Evolutionary conservation across 768 basidiomycete genomes (phyloP), one percentile per base, ranked within the genome.

Genomic region (Ramaria sp.): DNA sequence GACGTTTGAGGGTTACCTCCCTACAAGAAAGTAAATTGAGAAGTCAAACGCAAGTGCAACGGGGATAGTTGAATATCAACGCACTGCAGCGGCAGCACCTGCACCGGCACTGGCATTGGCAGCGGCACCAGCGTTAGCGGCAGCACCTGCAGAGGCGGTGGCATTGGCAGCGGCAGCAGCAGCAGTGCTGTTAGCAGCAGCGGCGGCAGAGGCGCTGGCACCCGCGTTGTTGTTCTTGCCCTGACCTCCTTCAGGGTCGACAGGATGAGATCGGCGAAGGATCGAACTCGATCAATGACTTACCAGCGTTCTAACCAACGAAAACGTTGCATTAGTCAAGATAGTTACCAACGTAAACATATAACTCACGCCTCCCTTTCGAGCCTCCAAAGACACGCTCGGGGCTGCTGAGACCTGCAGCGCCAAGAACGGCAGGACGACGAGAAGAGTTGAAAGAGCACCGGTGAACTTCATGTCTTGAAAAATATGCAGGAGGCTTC

Each of bases 391-490:
- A 12, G 51, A 41, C 11, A 37, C 51, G 27, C 39, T 34, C 15
- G 58, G 51, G 22, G 60, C 58, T 20, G 43, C 49, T 12, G 57
- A 39, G 48, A 66, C 65, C 49, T 63, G 53, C 27, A 66, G 66
- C 54, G 72, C 63, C 59, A 71, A 63, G 51, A 73, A 58, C 47
- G 76, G 65, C 48, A 78, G 71, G 43, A 75, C 61, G 59, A 75
- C 61, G 61, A 75, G 61, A 59, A 76, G 64, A 45, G 73, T 58
- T 15, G 73, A 69, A 57, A 76, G 59, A 57, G 73, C 66, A 54
- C 66, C 66, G 42, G 74, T 70, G 69, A 77, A 74, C 72, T 76
- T 80, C 80, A 82, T 82, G 61, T 62, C 51, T 55, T 39, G 17
- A 54, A 30, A 43, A 38, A 63, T 72, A 65, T 64, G 64, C 54